phyloP scores from a whole-genome alignment of 2,329 filamentous ascomycete species.

The Phoma sp. region DNA sequence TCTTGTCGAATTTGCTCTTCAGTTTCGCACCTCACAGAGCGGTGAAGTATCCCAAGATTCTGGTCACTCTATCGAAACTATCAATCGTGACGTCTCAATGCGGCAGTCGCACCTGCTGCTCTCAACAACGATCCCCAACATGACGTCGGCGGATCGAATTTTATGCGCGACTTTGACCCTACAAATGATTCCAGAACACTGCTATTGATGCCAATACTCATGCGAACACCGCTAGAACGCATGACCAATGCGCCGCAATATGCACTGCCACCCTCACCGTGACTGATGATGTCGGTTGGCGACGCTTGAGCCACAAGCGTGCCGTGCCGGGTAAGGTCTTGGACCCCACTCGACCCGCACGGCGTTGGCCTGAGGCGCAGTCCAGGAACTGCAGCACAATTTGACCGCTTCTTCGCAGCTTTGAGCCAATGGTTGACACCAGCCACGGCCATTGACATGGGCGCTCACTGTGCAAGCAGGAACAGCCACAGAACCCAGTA shows the following conservation, averaged over 20 bases:
- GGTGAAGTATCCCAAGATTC: too few species aligned
- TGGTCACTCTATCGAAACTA: too few species aligned
- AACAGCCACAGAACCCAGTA: conserved; percentile 12
- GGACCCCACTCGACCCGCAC: conserved; percentile 11
- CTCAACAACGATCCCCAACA: not conserved
- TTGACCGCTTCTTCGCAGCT: conserved; percentile 14
- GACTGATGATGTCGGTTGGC: conserved; percentile 9
- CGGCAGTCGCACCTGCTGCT: not conserved
- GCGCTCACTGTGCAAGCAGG: conserved; percentile 4
- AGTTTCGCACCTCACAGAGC: not conserved
- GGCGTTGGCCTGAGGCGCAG: conserved; percentile 13
- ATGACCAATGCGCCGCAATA: conserved; percentile 17
- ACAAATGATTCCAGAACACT: conserved; percentile 1
- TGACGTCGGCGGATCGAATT: conserved; percentile 5
- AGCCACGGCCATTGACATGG: conserved; percentile 10
- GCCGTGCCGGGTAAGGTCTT: conserved; percentile 14
- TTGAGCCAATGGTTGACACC: conserved; percentile 4
- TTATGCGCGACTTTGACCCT: not conserved
- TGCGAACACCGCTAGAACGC: conserved; percentile 18
- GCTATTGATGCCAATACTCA: not conserved
- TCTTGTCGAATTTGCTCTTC: not conserved
- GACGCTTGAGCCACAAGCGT: conserved; percentile 12
- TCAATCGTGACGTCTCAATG: not conserved
- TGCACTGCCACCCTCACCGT: conserved; percentile 13
- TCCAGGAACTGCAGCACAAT: conserved; percentile 11